A percentile compares a stretch with the other conserved stretches of the same genome.
phyloP scores from a whole-genome alignment of 257 asterid species.

The Ophiorrhiza pumila region DNA sequence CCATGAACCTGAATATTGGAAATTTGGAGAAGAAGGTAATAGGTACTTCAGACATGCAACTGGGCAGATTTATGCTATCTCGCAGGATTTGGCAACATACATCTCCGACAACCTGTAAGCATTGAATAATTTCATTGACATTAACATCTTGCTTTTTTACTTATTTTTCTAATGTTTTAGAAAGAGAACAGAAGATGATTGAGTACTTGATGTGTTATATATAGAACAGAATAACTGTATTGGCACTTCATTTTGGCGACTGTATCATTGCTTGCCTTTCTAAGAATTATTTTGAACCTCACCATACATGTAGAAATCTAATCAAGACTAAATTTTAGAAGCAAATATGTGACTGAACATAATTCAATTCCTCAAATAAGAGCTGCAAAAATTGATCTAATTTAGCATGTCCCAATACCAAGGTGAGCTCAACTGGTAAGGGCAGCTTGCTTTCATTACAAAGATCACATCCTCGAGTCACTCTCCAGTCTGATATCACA shows the following conservation, averaged over 20 bases:
- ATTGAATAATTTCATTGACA: background rate
- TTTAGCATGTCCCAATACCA: background rate
- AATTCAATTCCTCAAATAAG: background rate
- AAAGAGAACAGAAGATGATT: background rate
- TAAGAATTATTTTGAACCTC: background rate
- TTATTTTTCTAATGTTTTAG: background rate
- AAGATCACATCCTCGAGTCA: background rate
- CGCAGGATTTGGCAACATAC: slow-evolving; percentile 33
- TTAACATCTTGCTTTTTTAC: background rate
- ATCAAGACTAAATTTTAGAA: background rate
- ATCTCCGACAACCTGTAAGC: slow-evolving; percentile 31
- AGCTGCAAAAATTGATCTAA: background rate
- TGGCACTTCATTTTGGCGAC: background rate
- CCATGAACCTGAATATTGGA: slow-evolving; percentile 38
- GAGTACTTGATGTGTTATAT: no score
- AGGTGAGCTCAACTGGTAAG: background rate
- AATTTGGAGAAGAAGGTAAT: slow-evolving; percentile 36
- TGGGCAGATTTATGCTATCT: slow-evolving; percentile 37
- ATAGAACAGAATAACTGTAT: background rate
- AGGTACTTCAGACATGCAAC: slow-evolving; percentile 34
- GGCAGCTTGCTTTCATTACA: background rate
- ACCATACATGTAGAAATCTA: background rate
- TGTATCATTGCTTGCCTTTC: background rate
- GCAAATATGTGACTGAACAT: background rate
- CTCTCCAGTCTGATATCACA: background rate